Evolutionary conservation across 306 rosid species (phyloP).

Genomic region (Castanea sativa): DNA sequence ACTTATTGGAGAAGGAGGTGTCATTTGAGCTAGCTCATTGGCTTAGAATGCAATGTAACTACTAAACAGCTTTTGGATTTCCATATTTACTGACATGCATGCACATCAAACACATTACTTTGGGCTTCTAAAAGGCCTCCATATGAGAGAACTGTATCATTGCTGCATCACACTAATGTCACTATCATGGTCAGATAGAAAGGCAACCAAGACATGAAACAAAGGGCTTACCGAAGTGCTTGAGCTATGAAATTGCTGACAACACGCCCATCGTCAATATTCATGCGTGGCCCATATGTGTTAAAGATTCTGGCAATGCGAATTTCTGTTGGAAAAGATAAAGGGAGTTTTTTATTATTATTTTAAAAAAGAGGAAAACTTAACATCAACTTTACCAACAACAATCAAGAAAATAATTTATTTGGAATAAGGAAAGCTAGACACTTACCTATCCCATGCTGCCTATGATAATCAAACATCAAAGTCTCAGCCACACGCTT

Average conservation of each 20-base stretch:
- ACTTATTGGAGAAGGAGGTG: too few species aligned
- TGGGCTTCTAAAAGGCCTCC: not conserved
- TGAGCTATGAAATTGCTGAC: slow-evolving; percentile 99
- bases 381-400: slow-evolving; percentile 7
- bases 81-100: not conserved
- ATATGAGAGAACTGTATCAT: not conserved
- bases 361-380: not conserved
- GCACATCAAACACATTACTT: not conserved
- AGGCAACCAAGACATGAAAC: not conserved
- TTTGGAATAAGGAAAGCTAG: slow-evolving; percentile 1
- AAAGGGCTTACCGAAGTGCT: slow-evolving; percentile 71
- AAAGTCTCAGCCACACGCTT: slow-evolving; percentile 98
- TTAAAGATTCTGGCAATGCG: slow-evolving; percentile 95
- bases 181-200: not conserved
- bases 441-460: slow-evolving; percentile 77
- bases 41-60: not conserved
- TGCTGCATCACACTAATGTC: not conserved
- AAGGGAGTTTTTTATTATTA: slow-evolving; percentile 3
- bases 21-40: too few species aligned
- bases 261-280: slow-evolving; percentile 96
- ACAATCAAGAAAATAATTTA: slow-evolving; percentile 11
- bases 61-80: not conserved
- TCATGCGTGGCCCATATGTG: slow-evolving; percentile 99
- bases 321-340: slow-evolving; percentile 48
- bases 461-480: slow-evolving; percentile 99